phyloP scores from a whole-genome alignment of 495 filamentous ascomycete genomes.

The Neurospora tetrasperma region DNA sequence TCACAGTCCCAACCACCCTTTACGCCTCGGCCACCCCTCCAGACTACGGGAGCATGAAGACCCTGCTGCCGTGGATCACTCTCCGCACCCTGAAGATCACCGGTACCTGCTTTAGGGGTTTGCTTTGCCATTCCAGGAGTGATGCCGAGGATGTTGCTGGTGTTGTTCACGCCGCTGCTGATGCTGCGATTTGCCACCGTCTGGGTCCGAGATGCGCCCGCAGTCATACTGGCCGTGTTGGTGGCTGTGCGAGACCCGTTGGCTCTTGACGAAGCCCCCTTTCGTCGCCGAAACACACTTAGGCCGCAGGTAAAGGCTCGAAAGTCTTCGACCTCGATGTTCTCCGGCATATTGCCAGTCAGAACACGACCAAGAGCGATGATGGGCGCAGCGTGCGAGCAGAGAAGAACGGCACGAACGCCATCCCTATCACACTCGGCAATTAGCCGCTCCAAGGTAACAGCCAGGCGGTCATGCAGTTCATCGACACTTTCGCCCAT shows the following conservation, averaged over 20 bases:
- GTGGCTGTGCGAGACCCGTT: not conserved
- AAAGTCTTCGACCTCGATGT: slow-evolving; percentile 65
- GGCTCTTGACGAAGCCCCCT: not conserved
- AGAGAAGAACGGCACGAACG: slow-evolving; percentile 61
- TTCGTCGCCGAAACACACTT: slow-evolving; percentile 40
- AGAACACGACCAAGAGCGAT: slow-evolving; percentile 76
- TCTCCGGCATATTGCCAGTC: slow-evolving; percentile 64
- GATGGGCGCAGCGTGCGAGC: slow-evolving; percentile 81
- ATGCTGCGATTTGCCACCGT: not conserved
- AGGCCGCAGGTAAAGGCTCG: slow-evolving; percentile 76
- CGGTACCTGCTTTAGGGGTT: slow-evolving; percentile 20
- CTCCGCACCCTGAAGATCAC: slow-evolving; percentile 18
- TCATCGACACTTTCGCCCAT: slow-evolving; percentile 68
- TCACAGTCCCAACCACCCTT: slow-evolving; percentile 72
- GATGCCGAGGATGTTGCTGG: slow-evolving; percentile 8
- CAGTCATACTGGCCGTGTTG: not conserved
- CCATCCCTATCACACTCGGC: slow-evolving; percentile 53
- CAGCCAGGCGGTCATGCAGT: slow-evolving; percentile 71
- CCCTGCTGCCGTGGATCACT: slow-evolving; percentile 14
- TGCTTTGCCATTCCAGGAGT: slow-evolving; percentile 2
- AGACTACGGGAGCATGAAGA: slow-evolving; percentile 38
- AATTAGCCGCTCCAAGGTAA: slow-evolving; percentile 60
- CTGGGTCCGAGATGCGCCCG: not conserved
- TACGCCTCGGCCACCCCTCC: slow-evolving; percentile 58
- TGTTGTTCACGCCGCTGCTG: not conserved